A percentile compares a stretch with the other conserved stretches of the same genome.
Conservation (phyloP, 345 rosid genomes). For the Anacardium occidentale region DNA sequence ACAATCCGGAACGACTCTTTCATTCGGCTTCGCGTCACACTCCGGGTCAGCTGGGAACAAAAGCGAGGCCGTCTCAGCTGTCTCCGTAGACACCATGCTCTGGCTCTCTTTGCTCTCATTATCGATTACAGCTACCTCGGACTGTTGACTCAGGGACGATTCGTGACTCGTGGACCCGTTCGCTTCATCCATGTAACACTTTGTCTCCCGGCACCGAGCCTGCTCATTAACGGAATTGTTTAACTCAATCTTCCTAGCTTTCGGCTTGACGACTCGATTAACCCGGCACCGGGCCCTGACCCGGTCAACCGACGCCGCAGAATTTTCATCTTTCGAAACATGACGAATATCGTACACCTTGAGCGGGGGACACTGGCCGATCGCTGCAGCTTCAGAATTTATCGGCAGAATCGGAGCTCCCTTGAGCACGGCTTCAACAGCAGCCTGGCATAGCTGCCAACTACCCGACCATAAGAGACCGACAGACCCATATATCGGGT, state of each 20-base stretch:
- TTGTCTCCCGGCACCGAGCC: neutral
- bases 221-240: neutral
- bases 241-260: conserved; percentile 14
- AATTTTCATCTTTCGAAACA: conserved; percentile 72
- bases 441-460: conserved; percentile 96
- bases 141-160: conserved; percentile 86
- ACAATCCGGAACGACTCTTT: neutral
- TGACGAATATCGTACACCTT: conserved; percentile 85
- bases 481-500: conserved; percentile 95
- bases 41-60: conserved; percentile 36
- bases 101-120: conserved; percentile 59
- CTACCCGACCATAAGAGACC: conserved; percentile 90
- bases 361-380: conserved; percentile 69
- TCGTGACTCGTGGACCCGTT: conserved; percentile 75
- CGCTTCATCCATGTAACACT: conserved; percentile 27
- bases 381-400: conserved; percentile 63
- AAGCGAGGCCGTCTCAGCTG: conserved; percentile 37
- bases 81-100: conserved; percentile 67
- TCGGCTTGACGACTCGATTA: conserved; percentile 42
- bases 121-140: conserved; percentile 59
- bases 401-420: conserved; percentile 83
- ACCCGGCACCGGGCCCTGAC: conserved; percentile 51
- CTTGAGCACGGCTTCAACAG: conserved; percentile 87
- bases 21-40: conserved; percentile 13
- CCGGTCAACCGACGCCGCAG: conserved; percentile 36